A percentile compares a stretch with the other conserved stretches of the same genome.
phyloP scores from a whole-genome alignment of 108 stramenopile species.

The Heterococcus sp. region DNA sequence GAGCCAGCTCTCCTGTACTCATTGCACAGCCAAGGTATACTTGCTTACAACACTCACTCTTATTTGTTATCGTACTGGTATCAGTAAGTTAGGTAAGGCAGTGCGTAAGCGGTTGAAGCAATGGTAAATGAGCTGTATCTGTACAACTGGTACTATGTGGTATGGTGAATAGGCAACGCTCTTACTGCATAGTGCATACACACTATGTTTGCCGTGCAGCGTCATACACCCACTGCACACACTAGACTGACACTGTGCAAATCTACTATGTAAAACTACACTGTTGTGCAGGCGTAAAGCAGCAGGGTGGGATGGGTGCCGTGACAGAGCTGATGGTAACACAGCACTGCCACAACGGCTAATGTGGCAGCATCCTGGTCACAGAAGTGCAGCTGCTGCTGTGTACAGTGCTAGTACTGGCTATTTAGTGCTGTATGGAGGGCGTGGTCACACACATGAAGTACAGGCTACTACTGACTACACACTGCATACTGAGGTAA shows the following conservation, averaged over 20 bases:
- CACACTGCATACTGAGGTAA: constrained; percentile 32
- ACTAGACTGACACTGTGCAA: neutral
- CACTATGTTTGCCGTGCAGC: too few species aligned
- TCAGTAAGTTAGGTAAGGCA: too few species aligned
- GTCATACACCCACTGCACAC: neutral
- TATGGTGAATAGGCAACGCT: too few species aligned
- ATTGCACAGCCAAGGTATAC: constrained; percentile 64
- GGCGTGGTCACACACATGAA: constrained; percentile 49
- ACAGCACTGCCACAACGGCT: constrained; percentile 44
- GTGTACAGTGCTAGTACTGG: constrained; percentile 39
- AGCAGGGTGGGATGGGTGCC: constrained; percentile 81
- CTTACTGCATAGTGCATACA: too few species aligned
- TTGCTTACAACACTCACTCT: too few species aligned
- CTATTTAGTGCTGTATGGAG: constrained; percentile 70
- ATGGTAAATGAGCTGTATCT: too few species aligned
- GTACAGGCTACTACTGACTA: constrained; percentile 27
- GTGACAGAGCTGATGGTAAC: constrained; percentile 58
- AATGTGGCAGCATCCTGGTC: constrained; percentile 64
- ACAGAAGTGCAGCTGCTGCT: constrained; percentile 50
- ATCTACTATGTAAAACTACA: neutral
- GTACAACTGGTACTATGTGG: too few species aligned
- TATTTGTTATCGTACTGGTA: too few species aligned
- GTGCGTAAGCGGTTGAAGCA: too few species aligned
- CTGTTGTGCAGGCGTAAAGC: constrained; percentile 63
- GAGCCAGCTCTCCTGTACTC: constrained; percentile 55